Percentiles rank a stretch among this genome's conserved stretches.
phyloP scores from a whole-genome alignment of 2,329 filamentous ascomycete genomes.

The Colletotrichum higginsianum region DNA sequence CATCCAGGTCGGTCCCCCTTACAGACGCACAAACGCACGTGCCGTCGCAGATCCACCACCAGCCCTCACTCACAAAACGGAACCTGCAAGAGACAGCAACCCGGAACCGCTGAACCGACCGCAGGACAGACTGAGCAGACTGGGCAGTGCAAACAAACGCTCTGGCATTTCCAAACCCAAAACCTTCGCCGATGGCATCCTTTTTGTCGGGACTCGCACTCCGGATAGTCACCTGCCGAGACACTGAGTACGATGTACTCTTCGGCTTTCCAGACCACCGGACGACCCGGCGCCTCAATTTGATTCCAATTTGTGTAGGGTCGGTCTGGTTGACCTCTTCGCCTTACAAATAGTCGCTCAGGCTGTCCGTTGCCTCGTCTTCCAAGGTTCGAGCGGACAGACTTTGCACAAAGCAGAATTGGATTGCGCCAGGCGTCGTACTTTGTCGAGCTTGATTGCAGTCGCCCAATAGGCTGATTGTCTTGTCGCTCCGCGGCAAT shows the following conservation, averaged over 20 bases:
- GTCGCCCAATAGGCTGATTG: not conserved
- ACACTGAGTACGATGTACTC: not conserved
- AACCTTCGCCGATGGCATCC: not conserved
- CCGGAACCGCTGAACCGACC: not conserved
- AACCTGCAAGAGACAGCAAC: not conserved
- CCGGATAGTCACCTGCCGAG: not conserved
- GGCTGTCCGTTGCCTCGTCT: not conserved
- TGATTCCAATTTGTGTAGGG: not conserved
- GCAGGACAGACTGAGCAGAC: not conserved
- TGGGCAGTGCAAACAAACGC: conserved; percentile 2
- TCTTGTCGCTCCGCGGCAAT: not conserved
- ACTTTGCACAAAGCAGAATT: not conserved
- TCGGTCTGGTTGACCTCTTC: not conserved
- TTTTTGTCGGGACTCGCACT: not conserved
- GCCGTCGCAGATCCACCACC: not conserved
- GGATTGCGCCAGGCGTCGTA: not conserved
- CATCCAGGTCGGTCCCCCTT: too few relatives aligned
- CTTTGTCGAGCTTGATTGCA: conserved; percentile 8
- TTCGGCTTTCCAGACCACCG: conserved; percentile 1
- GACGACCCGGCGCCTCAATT: conserved; percentile 5
- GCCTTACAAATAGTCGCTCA: conserved; percentile 2
- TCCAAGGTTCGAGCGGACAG: not conserved
- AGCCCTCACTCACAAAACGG: not conserved
- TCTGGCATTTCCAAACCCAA: conserved; percentile 2
- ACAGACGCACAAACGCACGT: not conserved